Base-by-base conservation (phyloP, 495 filamentous ascomycete genomes). In the Schizothecium vesticola region DNA sequence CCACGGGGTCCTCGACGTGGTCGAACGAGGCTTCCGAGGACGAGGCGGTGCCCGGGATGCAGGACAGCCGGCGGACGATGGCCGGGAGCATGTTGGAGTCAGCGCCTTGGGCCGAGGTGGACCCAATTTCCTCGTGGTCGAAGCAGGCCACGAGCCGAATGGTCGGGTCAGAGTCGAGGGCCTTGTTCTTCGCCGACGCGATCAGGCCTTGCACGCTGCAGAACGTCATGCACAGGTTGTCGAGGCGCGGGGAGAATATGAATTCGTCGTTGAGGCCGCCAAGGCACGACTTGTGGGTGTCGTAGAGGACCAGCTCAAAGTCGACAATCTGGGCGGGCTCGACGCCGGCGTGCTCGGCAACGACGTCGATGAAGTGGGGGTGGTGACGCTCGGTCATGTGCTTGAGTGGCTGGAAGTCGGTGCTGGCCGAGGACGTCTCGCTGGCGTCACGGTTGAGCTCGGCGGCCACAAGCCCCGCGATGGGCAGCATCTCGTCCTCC, bases 111-210 rank as follows among this genome's bases (percentile, higher is more conserved):
- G 95, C 93, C 10, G 91, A 94, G 36, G 84, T 85, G 70, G 91
- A 96, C 59, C 95, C 96, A 73, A 98, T 94, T 74, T 99, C 95
- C 77, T 99, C 95, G 81, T 99, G 95, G 77, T 99, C 95, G 77
- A 98, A 99, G 72, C 93, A 88, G 24, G 92, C 88, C 73, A 97
- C 90, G 12, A 99, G 83, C 25, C 95, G 92, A 73, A 98, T 97
- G 55, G 86, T 87, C 3, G 86, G 79, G 71, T 97, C 95, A 21
- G 89, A 77, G 31, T 93, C 87, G 33, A 98, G 84, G 0, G 86
- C 80, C 1, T 83, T 79, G 3, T 83, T 70, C 5, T 85, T 80
- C n/a, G 94, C 78, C 1, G 93, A 96, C 55, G 89, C 84, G 72
- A 98, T 93, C 65, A 99, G 83, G 69, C 91, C 92, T 70, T 88